Evolutionary conservation across 1,284 basidiomycete genomes (phyloP), one percentile per base, ranked within the genome.

Genomic region (Fomitopsis pinicola): DNA sequence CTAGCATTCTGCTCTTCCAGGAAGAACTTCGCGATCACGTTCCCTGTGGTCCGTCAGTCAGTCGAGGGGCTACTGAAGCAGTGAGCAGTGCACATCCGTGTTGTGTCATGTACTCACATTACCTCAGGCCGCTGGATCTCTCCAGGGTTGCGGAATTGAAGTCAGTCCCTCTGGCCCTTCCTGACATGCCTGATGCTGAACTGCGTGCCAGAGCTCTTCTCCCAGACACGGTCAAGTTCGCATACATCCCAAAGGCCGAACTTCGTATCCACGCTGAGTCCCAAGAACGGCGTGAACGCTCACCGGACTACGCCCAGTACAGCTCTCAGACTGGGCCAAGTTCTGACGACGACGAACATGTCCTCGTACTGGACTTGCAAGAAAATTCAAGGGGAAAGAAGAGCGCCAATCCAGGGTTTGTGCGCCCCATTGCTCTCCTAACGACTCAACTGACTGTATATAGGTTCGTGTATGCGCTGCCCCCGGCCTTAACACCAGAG

Each of bases 1-100:
- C 85, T 95, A 58, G 93, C 92, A 0, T 97, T 97, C 69, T 84
- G 93, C 59, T 91, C 91, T 3, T 89, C 92, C 0, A 82, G 92
- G 66, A 93, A 93, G 67, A 87, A 93, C 65, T 76, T 97, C 57
- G 89, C 92, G 2, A 88, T 86, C 2, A 94, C 92, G 0, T 95
- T 94, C 70, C 80, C 88, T 5, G 83, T 87, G 7, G 82, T 96
- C 42, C 83, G 89, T 54, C 81, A 82, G 12, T 92, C 92, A 30
- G 92, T 94, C 0, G 92, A 96, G 75, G 80, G 82, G 46, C 78
- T 95, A 15, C 76, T 94, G 9, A 91, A 91, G 69, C 78, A 85
- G 92, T 90, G 66, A 55, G 80, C 60, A 61, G 55, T 26, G 42
- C 33, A 36, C 17, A 5, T 54, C n/a, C 35, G 28, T 28, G 6